Evolutionary conservation across 805 yeast species (phyloP).

Genomic region (Pichia deserticola): DNA sequence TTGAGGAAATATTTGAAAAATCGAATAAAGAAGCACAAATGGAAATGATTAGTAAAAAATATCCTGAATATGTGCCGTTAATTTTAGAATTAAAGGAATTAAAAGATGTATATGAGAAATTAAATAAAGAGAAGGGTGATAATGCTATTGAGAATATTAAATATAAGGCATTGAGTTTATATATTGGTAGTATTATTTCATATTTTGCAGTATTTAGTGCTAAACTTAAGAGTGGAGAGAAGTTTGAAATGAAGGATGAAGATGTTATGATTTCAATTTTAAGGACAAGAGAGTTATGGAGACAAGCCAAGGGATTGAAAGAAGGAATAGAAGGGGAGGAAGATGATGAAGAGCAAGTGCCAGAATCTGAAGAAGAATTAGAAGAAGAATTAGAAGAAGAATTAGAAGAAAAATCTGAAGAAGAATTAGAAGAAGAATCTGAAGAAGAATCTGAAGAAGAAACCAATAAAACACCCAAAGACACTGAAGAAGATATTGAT

Average conservation of each 20-base stretch:
- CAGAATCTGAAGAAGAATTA: neutral
- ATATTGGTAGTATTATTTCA: constrained; percentile 68
- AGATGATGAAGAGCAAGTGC: constrained; percentile 12
- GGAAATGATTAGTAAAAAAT: constrained; percentile 48
- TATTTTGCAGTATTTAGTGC: constrained; percentile 71
- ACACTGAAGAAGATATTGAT: constrained; percentile 30
- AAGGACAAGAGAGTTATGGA: constrained; percentile 81
- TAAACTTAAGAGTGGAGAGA: constrained; percentile 44
- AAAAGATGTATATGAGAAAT: constrained; percentile 34
- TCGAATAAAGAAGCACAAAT: constrained; percentile 33
- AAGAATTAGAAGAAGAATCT: neutral
- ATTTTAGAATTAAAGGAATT: constrained; percentile 49
- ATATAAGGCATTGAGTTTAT: constrained; percentile 64
- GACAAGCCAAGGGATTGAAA: constrained; percentile 50
- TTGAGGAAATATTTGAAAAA: constrained; percentile 36
- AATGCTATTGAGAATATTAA: constrained; percentile 41
- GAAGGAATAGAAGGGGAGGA: constrained; percentile 18
- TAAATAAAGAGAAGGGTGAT: constrained; percentile 23
- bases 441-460: neutral
- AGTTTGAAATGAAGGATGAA: constrained; percentile 65
- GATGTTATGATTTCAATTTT: constrained; percentile 84
- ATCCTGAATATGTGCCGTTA: constrained; percentile 82
- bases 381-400: neutral
- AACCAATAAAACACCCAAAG: neutral
- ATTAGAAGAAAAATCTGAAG: constrained; percentile 26